Evolutionary conservation across 2,329 filamentous ascomycete species (phyloP), one percentile per base, ranked within the genome.

Genomic region (Colletotrichum euphorbiae): DNA sequence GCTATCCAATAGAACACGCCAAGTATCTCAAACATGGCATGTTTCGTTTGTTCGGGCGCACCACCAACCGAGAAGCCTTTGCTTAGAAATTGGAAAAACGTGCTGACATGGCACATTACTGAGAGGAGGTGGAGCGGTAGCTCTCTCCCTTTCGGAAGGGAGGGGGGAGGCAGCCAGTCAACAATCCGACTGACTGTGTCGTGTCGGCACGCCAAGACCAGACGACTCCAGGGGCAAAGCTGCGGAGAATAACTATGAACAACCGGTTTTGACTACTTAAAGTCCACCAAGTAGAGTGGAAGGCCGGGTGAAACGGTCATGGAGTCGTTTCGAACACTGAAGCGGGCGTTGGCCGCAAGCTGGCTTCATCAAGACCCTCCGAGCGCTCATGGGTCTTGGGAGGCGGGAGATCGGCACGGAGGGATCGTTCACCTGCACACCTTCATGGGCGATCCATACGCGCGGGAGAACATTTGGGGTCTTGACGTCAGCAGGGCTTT

Each of bases 31-130:
- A 68, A 68, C 65, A 17, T 59, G 65, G 7, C 65, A 31, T 68
- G 65, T 68, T 68, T 68, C 65, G 61, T 68, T 68, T 68, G 48
- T 55, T 68, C 65, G 65, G 65, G 46, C 52, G 45, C 61, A 59
- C 62, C 17, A 17, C 42, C 42, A 59, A 68, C 65, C 65, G 65
- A 65, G 19, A 24, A 13, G n/a, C 15, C 28, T 12, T 19, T 58
- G 65, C 65, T 65, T 65, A 65, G 38, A 65, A 65, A 65, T 68
- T 12, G 7, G 3, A 8, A 7, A 17, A 38, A 45, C 8, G 21
- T 21, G 8, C 36, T 24, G n/a, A 33, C 40, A 21, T 3, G 15
- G 45, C 45, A 36, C 63, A 56, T 56, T 12, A 43, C 45, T 6
- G 15, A 11, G 19, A 12, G 9, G 7, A 15, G 38, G 40, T 19